Conservation (phyloP, 2,329 filamentous ascomycete genomes). For the Myriosclerotinia duriaeana region DNA sequence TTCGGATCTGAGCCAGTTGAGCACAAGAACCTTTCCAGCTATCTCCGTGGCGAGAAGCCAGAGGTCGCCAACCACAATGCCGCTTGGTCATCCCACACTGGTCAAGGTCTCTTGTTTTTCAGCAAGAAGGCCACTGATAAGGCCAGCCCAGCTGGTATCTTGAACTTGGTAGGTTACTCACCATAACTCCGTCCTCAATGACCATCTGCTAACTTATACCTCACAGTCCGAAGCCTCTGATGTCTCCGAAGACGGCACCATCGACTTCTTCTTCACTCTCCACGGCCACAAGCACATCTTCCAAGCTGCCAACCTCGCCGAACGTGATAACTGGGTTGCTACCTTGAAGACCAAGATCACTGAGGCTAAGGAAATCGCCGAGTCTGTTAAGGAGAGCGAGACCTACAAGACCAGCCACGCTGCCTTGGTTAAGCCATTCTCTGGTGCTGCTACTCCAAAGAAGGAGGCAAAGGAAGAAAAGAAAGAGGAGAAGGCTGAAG, state of each 20-base stretch:
- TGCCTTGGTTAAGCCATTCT: conserved; percentile 45
- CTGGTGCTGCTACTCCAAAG: conserved; percentile 40
- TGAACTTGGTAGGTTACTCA: conserved; percentile 70
- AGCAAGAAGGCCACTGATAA: conserved; percentile 76
- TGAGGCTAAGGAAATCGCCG: conserved; percentile 79
- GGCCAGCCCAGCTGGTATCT: conserved; percentile 73
- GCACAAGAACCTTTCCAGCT: conserved; percentile 69
- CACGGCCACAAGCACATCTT: conserved; percentile 91
- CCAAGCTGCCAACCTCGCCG: conserved; percentile 71
- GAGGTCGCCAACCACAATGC: conserved; percentile 74
- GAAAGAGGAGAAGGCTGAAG: conserved; percentile 37
- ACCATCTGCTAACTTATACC: conserved; percentile 37
- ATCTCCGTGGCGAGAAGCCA: conserved; percentile 87
- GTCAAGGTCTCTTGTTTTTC: conserved; percentile 92
- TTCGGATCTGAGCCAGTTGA: conserved; percentile 73
- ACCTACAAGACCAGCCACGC: conserved; percentile 69
- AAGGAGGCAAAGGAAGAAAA: conserved; percentile 42
- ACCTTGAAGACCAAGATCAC: conserved; percentile 79
- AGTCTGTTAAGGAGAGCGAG: conserved; percentile 73
- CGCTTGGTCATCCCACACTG: conserved; percentile 89
- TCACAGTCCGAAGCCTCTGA: conserved; percentile 58
- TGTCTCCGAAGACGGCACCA: conserved; percentile 69
- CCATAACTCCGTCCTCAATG: not conserved
- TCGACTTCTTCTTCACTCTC: conserved; percentile 83
- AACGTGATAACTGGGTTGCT: conserved; percentile 90